Percentiles rank a stretch among this genome's conserved stretches.
phyloP scores from a whole-genome alignment of 306 rosid genomes.

The Rosa multiflora region DNA sequence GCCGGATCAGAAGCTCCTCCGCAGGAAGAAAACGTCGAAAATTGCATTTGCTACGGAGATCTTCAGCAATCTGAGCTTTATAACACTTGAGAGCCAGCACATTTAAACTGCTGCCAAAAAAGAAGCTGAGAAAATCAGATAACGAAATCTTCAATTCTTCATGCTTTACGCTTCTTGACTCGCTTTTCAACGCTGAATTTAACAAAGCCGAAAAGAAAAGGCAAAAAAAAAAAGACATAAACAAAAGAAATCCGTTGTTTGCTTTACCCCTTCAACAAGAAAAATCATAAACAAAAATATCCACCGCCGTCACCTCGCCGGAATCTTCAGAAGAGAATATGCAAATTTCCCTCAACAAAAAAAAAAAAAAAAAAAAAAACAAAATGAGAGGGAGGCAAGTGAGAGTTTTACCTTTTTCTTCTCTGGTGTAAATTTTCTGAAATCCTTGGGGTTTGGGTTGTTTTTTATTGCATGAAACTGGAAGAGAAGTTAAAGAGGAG shows the following conservation, averaged over 20 bases:
- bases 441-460: neutral
- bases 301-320: constrained; percentile 14
- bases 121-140: constrained; percentile 17
- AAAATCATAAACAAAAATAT: neutral
- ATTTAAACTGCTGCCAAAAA: constrained; percentile 19
- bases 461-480: constrained; percentile 20
- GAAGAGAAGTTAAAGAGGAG: constrained; percentile 23
- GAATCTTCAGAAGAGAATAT: neutral
- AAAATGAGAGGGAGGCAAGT: neutral
- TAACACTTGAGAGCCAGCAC: neutral
- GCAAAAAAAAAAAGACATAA: neutral
- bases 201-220: constrained; percentile 3
- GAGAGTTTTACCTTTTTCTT: neutral
- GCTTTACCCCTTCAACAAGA: constrained; percentile 17
- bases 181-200: constrained; percentile 34
- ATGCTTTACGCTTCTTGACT: constrained; percentile 45
- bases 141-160: constrained; percentile 21
- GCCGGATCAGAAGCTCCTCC: constrained; percentile 42
- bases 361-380: neutral
- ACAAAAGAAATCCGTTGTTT: neutral
- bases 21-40: constrained; percentile 22
- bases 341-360: neutral
- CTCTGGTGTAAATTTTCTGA: neutral
- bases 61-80: constrained; percentile 33
- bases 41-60: constrained; percentile 40